phyloP scores from a whole-genome alignment of 2,329 filamentous ascomycete species.

The Beauveria sp. region DNA sequence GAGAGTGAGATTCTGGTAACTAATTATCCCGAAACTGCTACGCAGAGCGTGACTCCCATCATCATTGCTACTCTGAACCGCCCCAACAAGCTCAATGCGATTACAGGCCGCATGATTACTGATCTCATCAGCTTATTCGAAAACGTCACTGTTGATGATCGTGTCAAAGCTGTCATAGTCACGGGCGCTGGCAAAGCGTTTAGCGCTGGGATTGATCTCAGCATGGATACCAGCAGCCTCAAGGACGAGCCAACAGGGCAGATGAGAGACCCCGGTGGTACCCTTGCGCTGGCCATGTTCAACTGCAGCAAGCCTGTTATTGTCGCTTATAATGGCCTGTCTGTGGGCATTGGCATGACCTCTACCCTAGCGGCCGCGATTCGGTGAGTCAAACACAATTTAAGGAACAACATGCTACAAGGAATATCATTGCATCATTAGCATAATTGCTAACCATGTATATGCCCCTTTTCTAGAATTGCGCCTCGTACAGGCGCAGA shows the following conservation, averaged over 20 bases:
- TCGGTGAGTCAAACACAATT: background rate
- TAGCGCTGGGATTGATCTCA: conserved; percentile 55
- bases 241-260: background rate
- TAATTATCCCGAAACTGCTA: conserved; percentile 1
- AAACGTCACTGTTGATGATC: conserved; percentile 50
- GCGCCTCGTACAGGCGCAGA: conserved; percentile 9
- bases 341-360: conserved; percentile 15
- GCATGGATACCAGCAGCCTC: conserved; percentile 2
- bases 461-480: background rate
- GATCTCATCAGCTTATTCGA: conserved; percentile 38
- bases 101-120: conserved; percentile 36
- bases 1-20: conserved; percentile 5
- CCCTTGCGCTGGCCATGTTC: conserved; percentile 12
- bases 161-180: conserved; percentile 49
- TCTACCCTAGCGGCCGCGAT: conserved; percentile 13
- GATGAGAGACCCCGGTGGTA: conserved; percentile 28
- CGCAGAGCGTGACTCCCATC: conserved; percentile 21
- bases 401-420: background rate
- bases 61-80: conserved; percentile 46
- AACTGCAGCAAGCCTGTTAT: conserved; percentile 15
- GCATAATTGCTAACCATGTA: too few relatives aligned
- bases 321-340: conserved; percentile 14
- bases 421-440: too few relatives aligned
- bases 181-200: conserved; percentile 55
- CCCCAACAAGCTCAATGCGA: conserved; percentile 46